Evolutionary conservation across 1,139 yeast genomes (phyloP), one percentile per base, ranked within the genome.

Genomic region (Saccharomycopsis hybrid): DNA sequence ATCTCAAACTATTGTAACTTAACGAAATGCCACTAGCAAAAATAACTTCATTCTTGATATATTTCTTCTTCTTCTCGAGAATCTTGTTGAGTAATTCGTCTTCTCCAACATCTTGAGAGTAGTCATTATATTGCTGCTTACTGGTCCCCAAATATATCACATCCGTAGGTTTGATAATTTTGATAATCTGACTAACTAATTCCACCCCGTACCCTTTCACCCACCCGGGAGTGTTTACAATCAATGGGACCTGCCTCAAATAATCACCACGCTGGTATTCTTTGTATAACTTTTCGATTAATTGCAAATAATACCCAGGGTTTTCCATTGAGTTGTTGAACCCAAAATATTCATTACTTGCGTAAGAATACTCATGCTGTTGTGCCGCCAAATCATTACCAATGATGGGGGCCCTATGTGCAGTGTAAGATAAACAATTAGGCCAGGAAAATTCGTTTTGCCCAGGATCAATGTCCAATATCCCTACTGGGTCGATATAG

Each of bases 211-310:
- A 80, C 0, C 97, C 97, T 64, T 85, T 86, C 29, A 89, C 77
- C 97, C 97, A 90, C 0, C 97, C 97, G 0, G 97, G 95, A 0
- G 94, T 80, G 59, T 90, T 90, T 2, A 90, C 73, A 1, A 92
- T 64, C 9, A 89, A 66, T 7, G 76, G 72, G 27, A 73, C 66
- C 43, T 67, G 62, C 42, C 66, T 60, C 8, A 58, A 52, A 41
- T 57, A 55, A 25, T 49, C 55, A 61, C 55, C 55, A 5, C 43
- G 38, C 35, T 54, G 56, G 56, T 71, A 78, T 29, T 58, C 56
- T 1, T 60, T 55, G 18, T 77, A 64, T 25, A 90, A 63, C 7
- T 71, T 65, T 31, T 65, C 62, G 1, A 82, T 67, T 28, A 77
- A 67, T 0, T 63, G 53, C 4, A 79, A 55, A 61, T 86, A 90